Percentiles rank a stretch among this genome's conserved stretches.
Conservation (phyloP, 1,284 basidiomycete species). For the Mycena sp. region DNA sequence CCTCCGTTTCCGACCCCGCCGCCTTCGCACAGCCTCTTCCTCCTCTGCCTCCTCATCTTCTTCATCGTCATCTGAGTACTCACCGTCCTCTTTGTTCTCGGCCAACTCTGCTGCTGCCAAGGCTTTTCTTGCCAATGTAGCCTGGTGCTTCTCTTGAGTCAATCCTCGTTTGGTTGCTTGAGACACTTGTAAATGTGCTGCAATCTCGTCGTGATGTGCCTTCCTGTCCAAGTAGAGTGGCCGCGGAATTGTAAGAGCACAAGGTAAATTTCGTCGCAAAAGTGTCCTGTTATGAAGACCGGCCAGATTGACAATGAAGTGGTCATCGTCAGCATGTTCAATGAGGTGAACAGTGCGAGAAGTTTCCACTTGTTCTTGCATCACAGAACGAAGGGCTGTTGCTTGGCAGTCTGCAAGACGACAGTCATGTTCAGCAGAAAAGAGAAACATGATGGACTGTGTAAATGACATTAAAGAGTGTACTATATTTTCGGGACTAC, state of each 20-base stretch:
- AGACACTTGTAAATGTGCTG: background rate
- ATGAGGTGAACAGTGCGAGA: background rate
- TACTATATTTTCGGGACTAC: too few species aligned
- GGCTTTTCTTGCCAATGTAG: background rate
- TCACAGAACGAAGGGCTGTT: background rate
- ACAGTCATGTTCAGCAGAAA: slow-evolving; percentile 11
- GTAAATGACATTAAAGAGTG: too few species aligned
- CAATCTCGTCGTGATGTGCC: background rate
- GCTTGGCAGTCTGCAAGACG: background rate
- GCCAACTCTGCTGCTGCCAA: too few species aligned
- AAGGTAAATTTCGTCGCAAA: background rate
- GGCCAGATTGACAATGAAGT: slow-evolving; percentile 4
- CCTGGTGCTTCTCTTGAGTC: background rate
- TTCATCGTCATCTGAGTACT: too few species aligned
- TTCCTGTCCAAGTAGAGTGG: background rate
- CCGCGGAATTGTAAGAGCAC: background rate
- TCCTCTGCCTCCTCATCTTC: too few species aligned
- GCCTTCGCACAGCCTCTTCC: too few species aligned
- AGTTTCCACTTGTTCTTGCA: slow-evolving; percentile 1
- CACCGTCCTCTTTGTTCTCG: too few species aligned
- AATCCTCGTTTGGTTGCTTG: background rate
- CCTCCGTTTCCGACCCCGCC: too few species aligned
- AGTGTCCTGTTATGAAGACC: background rate
- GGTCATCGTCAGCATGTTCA: background rate
- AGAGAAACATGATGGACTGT: background rate